Base-by-base conservation (phyloP, 768 basidiomycete species). In the Macrolepiota fuliginosa region DNA sequence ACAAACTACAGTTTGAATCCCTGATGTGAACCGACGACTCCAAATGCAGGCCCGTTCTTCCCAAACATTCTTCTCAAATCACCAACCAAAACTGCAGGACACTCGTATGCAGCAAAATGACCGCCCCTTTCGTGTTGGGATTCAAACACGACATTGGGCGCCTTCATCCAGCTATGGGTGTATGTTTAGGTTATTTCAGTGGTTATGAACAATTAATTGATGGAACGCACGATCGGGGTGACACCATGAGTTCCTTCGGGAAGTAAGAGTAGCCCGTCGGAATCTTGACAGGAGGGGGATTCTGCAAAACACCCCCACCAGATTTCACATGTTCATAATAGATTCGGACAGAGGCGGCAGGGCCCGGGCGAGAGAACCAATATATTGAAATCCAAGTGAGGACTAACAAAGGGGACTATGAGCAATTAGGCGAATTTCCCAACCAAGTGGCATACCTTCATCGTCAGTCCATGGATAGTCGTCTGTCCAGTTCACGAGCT, bases 11-110 rank as follows among this genome's bases (percentile, higher is more conserved):
- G 29, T 25, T 61, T 61, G 45, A 61, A 83, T 1, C 83, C 84
- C 37, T 61, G 70, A 62, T 76, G 77, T 3, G 78, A 81, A 1
- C 72, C 61, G 7, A 86, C 80, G 15, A 83, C 79, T 3, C 76
- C 77, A 63, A 75, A 81, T 2, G 82, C 82, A 37, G 77, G 76
- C 0, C 83, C 81, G 9, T 74, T 79, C 60, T 74, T 80, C 39
- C 79, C 79, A 69, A 86, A 87, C 83, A 87, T 87, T 65, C 74
- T 79, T 35, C 80, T 72, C 51, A 88, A 53, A 65, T 86, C 86
- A 1, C 64, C 74, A 0, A 74, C 85, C 17, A 88, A 73, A 2
- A 70, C 69, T 3, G 78, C 72, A 0, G 86, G 84, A 47, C 65
- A 70, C 64, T 87, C 86, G 62, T 79, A 67, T 0, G 85, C 78